Evolutionary conservation across 208 protist genomes (phyloP).

Genomic region (Phytomonas sp.): DNA sequence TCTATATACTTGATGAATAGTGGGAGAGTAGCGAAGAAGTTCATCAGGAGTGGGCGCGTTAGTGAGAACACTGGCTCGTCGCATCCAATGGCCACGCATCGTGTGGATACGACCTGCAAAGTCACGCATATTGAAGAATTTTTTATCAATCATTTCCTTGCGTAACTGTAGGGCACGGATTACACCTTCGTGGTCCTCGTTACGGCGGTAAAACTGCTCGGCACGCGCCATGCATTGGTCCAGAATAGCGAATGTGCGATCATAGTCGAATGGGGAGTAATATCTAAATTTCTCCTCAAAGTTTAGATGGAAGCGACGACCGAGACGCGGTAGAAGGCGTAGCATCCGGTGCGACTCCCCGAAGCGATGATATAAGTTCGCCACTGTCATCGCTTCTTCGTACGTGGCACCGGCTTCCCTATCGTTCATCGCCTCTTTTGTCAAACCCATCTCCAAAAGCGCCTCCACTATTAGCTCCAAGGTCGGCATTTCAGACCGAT

Average conservation of each 20-base stretch:
- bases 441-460: constrained; percentile 72
- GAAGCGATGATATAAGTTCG: constrained; percentile 68
- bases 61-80: constrained; percentile 55
- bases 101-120: constrained; percentile 86
- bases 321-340: constrained; percentile 67
- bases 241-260: constrained; percentile 74
- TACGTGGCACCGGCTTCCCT: constrained; percentile 41
- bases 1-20: constrained; percentile 83
- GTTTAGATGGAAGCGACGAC: constrained; percentile 80
- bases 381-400: constrained; percentile 66
- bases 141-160: constrained; percentile 81
- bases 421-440: constrained; percentile 37
- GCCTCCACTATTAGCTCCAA: constrained; percentile 82
- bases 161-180: constrained; percentile 71
- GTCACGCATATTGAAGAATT: constrained; percentile 88
- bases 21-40: constrained; percentile 79
- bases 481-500: constrained; percentile 31
- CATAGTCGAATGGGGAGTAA: constrained; percentile 84
- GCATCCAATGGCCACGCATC: constrained; percentile 84
- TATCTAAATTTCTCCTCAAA: constrained; percentile 86
- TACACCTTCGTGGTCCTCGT: constrained; percentile 34
- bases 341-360: constrained; percentile 84
- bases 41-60: constrained; percentile 85
- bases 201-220: constrained; percentile 37
- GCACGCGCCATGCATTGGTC: constrained; percentile 80